Evolutionary conservation across 164 flowering plant species (phyloP), one percentile per base, ranked within the genome.

Genomic region (Tetracentron sinense): DNA sequence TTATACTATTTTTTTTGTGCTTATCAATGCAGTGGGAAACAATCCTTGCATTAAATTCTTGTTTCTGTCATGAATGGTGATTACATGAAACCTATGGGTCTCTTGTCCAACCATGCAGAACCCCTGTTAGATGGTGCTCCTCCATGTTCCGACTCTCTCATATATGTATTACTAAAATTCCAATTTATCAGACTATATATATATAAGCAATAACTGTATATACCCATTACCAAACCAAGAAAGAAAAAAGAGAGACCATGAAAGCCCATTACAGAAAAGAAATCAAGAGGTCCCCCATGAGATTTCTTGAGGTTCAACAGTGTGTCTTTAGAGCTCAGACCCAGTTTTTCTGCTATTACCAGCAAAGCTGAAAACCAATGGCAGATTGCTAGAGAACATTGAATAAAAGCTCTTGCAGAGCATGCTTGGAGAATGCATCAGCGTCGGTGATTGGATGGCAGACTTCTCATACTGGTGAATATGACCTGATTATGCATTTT

Each of bases 321-420:
- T 54, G 48, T 35, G 44, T 4, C 57, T 7, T n/a, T 49, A 0
- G 60, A 33, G 50, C 42, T 60, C 35, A 11, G 15, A n/a, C n/a
- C n/a, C 20, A 26, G 7, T 49, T 42, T 25, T 31, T 51, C 71
- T 65, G 59, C 63, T 65, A 38, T 17, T 67, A n/a, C n/a, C n/a
- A n/a, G n/a, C n/a, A n/a, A n/a, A n/a, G n/a, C n/a, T n/a, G n/a
- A n/a, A n/a, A n/a, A n/a, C n/a, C n/a, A n/a, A n/a, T 90, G 54
- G 96, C 91, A 3, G 44, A 92, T 65, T 92, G 98, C 63, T 92
- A 96, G 98, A 84, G 59, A 68, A 78, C 78, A 6, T 63, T 92
- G 77, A 75, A 69, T 33, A 65, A 67, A 0, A 83, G 73, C 61
- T 75, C 86, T 20, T 92, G 98, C 67, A 74, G 65, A 63, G 79